These are phyloP conservation scores for Acacia acuminata DNA, from an alignment of 306 rosid genomes.

Conservation along the genomic window DNA sequence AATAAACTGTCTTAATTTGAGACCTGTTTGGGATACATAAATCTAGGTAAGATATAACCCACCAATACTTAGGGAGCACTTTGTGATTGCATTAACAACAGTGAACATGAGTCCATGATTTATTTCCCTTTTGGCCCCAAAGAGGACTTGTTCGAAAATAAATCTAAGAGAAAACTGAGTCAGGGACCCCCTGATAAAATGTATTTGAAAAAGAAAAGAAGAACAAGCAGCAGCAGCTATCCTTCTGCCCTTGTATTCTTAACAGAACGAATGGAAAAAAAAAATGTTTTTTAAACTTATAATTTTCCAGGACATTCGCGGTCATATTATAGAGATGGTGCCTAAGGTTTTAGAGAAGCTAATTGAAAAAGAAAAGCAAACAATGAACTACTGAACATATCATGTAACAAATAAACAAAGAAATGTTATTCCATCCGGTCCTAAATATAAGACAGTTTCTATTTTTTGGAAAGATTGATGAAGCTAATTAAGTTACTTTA, in stretches of 20 bases:
- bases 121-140: not conserved
- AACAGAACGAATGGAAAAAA: not conserved
- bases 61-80: not conserved
- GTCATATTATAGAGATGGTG: not conserved
- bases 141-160: not conserved
- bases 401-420: slow-evolving; percentile 1
- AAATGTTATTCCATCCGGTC: not conserved
- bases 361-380: not conserved
- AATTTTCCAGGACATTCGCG: not conserved
- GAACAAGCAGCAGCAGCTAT: not conserved
- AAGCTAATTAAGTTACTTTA: too few relatives aligned
- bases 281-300: not conserved
- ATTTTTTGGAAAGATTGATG: too few relatives aligned
- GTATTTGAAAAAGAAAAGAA: too few relatives aligned
- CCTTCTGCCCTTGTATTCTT: not conserved
- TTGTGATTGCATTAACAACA: not conserved
- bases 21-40: not conserved
- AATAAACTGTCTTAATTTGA: not conserved
- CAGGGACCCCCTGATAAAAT: not conserved
- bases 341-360: not conserved
- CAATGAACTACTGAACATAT: not conserved
- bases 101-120: not conserved
- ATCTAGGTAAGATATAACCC: slow-evolving; percentile 11
- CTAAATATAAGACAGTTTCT: too few relatives aligned
- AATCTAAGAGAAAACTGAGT: not conserved